Evolutionary conservation across 257 asterid species (phyloP).

Genomic region (Handroanthus guayacan): DNA sequence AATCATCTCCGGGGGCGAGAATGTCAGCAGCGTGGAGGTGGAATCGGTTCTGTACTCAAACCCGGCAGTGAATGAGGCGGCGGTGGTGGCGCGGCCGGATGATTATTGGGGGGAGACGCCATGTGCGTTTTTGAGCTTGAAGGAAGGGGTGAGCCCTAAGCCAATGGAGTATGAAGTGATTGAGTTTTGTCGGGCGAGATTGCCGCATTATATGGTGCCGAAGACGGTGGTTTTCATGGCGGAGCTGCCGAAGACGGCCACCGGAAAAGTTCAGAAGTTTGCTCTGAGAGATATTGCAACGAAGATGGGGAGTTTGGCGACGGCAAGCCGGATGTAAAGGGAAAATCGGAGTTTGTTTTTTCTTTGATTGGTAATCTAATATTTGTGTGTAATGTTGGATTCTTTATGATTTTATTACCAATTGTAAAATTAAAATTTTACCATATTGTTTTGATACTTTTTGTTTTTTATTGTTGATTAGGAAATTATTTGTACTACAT

Average conservation of each 20-base stretch:
- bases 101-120: slow-evolving; percentile 89
- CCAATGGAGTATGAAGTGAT: slow-evolving; percentile 56
- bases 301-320: slow-evolving; percentile 44
- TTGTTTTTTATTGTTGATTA: background rate
- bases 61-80: slow-evolving; percentile 75
- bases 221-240: slow-evolving; percentile 68
- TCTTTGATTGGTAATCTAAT: background rate
- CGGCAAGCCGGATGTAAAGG: slow-evolving; percentile 50
- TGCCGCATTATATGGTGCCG: slow-evolving; percentile 84
- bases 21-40: slow-evolving; percentile 83
- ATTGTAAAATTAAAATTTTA: background rate
- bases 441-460: background rate
- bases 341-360: slow-evolving; percentile 1
- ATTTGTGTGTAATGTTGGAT: background rate
- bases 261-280: slow-evolving; percentile 75
- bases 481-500: slow-evolving; percentile 11
- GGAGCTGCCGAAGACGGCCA: slow-evolving; percentile 76
- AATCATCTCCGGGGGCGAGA: slow-evolving; percentile 79
- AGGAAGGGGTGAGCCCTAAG: slow-evolving; percentile 37
- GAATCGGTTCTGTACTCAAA: slow-evolving; percentile 70
- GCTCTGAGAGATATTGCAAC: slow-evolving; percentile 56
- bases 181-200: slow-evolving; percentile 56
- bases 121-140: slow-evolving; percentile 73
- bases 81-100: slow-evolving; percentile 86
- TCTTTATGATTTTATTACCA: background rate